These are phyloP conservation scores for Pythium phragmitis DNA, from an alignment of 352 stramenopile species.

Conservation along the genomic window DNA sequence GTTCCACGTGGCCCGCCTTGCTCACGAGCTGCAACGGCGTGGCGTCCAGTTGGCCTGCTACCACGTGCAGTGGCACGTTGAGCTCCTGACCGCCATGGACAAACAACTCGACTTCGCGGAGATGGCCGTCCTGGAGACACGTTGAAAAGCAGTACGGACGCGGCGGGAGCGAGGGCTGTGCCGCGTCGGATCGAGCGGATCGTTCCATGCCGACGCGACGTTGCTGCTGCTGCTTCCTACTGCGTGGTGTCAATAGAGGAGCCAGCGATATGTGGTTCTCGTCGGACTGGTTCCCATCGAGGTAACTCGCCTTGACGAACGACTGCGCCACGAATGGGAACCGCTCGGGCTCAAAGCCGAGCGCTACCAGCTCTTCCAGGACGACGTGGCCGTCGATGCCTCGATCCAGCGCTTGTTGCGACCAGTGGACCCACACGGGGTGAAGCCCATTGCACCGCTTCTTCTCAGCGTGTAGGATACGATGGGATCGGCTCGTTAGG, in stretches of 20 bases:
- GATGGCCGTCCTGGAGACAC: conserved; percentile 41
- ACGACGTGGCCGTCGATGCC: conserved; percentile 63
- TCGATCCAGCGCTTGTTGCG: conserved; percentile 52
- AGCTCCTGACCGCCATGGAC: conserved; percentile 65
- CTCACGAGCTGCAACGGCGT: conserved; percentile 57
- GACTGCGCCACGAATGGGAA: conserved; percentile 57
- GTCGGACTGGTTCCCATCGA: background rate
- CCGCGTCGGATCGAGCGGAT: conserved; percentile 7
- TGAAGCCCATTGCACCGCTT: conserved; percentile 36
- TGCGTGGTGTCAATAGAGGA: conserved; percentile 19
- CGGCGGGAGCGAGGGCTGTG: background rate
- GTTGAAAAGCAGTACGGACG: conserved; percentile 46
- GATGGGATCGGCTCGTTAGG: background rate
- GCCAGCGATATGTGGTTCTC: background rate
- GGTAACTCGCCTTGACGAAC: conserved; percentile 28
- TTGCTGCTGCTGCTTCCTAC: background rate
- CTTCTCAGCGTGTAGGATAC: background rate
- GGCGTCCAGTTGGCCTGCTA: conserved; percentile 29
- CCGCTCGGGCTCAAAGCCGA: conserved; percentile 52
- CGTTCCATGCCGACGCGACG: conserved; percentile 10
- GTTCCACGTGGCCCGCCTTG: conserved; percentile 39
- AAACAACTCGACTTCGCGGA: conserved; percentile 61
- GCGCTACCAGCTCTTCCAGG: conserved; percentile 45
- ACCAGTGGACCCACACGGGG: conserved; percentile 66
- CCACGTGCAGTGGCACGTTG: conserved; percentile 38